Conservation (phyloP, 2,329 filamentous ascomycete species). For the Eurotiales sp. region DNA sequence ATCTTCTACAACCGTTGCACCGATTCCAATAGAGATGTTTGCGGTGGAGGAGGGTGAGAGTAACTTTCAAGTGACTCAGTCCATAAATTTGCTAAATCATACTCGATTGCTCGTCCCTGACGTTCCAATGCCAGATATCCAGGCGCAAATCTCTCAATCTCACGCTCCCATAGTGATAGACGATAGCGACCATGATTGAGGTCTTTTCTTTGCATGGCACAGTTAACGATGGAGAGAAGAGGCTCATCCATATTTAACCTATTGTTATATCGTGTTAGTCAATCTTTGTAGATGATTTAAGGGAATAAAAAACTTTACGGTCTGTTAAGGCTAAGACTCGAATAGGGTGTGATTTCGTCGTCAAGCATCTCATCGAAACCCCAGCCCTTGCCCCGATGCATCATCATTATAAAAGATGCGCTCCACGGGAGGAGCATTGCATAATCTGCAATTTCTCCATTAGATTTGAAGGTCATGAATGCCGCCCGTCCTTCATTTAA, state of each 20-base stretch:
- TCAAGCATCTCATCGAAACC: background rate
- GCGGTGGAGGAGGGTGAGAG: background rate
- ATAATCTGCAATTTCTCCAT: background rate
- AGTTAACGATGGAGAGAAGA: background rate
- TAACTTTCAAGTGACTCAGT: background rate
- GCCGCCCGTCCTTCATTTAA: background rate
- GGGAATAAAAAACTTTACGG: background rate
- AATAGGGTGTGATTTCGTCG: background rate
- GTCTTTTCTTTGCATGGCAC: background rate
- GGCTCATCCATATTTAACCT: background rate
- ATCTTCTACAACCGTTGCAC: background rate
- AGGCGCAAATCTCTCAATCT: background rate
- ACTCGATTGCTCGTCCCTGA: background rate
- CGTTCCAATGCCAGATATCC: background rate
- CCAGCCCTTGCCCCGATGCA: background rate
- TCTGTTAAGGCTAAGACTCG: background rate
- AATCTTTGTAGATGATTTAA: background rate
- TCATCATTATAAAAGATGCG: background rate
- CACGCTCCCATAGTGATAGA: background rate
- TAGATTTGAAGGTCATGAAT: background rate
- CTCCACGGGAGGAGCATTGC: background rate
- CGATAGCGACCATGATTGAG: background rate
- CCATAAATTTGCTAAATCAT: background rate
- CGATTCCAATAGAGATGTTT: no score
- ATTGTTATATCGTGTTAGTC: background rate